These are phyloP conservation scores for Curvularia spicifera DNA, from an alignment of 2,329 filamentous ascomycete species.

Conservation along the genomic window DNA sequence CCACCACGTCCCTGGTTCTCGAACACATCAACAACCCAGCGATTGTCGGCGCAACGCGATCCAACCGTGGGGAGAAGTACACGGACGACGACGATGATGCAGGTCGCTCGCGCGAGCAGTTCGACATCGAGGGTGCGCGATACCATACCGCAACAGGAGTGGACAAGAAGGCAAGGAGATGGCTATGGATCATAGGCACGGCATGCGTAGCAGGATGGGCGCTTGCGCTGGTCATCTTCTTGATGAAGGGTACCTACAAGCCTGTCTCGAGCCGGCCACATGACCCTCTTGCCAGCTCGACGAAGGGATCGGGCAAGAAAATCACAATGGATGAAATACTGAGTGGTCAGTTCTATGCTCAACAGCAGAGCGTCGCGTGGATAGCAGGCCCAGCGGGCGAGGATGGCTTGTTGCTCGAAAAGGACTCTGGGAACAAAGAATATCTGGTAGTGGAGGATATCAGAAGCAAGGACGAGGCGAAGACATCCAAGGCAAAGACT, in stretches of 20 bases:
- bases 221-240: conserved; percentile 69
- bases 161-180: conserved; percentile 69
- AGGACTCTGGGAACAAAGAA: conserved; percentile 64
- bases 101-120: conserved; percentile 56
- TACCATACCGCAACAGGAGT: conserved; percentile 59
- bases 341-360: conserved; percentile 68
- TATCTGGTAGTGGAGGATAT: conserved; percentile 91
- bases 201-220: conserved; percentile 73
- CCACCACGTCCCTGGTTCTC: conserved; percentile 82
- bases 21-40: conserved; percentile 71
- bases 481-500: conserved; percentile 59
- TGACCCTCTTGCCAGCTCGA: conserved; percentile 69
- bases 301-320: conserved; percentile 70
- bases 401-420: conserved; percentile 85
- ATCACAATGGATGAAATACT: conserved; percentile 76
- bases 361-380: conserved; percentile 74
- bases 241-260: conserved; percentile 70
- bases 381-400: conserved; percentile 75
- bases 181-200: conserved; percentile 66
- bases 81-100: conserved; percentile 48
- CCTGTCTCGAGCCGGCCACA: conserved; percentile 69
- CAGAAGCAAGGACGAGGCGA: conserved; percentile 56
- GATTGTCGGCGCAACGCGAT: conserved; percentile 37
- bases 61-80: conserved; percentile 46
- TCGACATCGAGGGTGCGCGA: conserved; percentile 60